Evolutionary conservation across 306 rosid species (phyloP), one percentile per base, ranked within the genome.

Genomic region (Castanopsis chinensis): DNA sequence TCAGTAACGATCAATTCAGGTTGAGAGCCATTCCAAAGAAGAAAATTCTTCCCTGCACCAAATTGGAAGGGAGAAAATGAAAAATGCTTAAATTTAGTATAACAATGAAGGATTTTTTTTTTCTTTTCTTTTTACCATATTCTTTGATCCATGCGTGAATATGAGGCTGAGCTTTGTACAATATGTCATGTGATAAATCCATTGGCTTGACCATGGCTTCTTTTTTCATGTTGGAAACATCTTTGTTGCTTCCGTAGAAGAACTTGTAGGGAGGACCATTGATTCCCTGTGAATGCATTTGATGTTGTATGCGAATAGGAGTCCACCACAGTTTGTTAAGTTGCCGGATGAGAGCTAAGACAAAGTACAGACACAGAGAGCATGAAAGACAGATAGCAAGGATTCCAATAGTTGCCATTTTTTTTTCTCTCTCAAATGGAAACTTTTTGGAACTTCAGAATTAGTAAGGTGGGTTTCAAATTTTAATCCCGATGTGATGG

Each of bases 1-100:
- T 83, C 87, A 3, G 72, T 78, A 3, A 80, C 37, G 2, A 83
- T 49, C 63, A 86, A 28, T 7, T 74, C 65, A 23, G 87, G 52
- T 7, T 57, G 45, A 56, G n/a, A 10, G 20, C 85, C 87, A 51
- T 12, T 2, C 87, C 90, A 86, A 8, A 78, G 83, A 52, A 86
- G 73, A 64, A 45, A 80, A 20, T 7, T 81, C 27, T 69, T 86
- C 72, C 87, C 87, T 83, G 70, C 32, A 27, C 5, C 55, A 67
- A 41, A 23, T 2, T 3, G 21, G 27, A 21, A 0, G 17, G 4
- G 30, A 1, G 4, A 19, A 57, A 56, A 33, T 5, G 13, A 20
- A 49, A 3, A 21, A 18, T 70, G 69, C 69, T 79, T 75, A 53
- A 12, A 74, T 1, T 2, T 52, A 4, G 6, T 10, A 23, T 21